Evolutionary conservation across 1,139 yeast genomes (phyloP).

Genomic region (Debaryomyces subglobosus): DNA sequence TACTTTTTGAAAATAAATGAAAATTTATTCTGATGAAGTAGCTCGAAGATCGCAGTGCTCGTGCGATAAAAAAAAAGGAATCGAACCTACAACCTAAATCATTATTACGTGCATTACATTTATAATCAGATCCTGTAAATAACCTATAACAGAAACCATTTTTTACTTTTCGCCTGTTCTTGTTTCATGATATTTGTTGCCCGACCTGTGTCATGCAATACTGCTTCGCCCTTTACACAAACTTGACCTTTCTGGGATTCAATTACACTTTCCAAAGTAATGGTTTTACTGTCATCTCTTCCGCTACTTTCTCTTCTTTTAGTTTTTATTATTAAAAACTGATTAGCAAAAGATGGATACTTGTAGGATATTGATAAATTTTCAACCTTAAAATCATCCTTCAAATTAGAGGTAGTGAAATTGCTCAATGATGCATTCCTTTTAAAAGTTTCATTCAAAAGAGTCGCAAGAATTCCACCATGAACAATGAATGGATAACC

Average conservation of each 20-base stretch:
- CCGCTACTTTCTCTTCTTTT: conserved; percentile 30
- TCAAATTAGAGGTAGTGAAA: conserved; percentile 33
- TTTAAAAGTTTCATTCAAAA: conserved; percentile 75
- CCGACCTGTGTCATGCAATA: conserved; percentile 44
- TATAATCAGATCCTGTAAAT: not conserved
- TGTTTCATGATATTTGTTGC: conserved; percentile 17
- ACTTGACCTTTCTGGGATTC: conserved; percentile 39
- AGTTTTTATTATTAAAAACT: conserved; percentile 70
- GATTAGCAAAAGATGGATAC: conserved; percentile 79
- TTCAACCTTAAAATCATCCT: conserved; percentile 50
- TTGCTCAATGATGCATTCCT: conserved; percentile 53
- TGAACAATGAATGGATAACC: conserved; percentile 90
- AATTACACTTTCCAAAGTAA: conserved; percentile 34
- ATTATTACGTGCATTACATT: not conserved
- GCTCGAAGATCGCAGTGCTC: not conserved
- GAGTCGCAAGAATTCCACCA: conserved; percentile 86
- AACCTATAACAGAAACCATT: conserved; percentile 1
- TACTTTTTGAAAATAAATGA: not conserved
- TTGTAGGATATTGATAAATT: conserved; percentile 60
- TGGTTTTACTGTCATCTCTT: conserved; percentile 27
- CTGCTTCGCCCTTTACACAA: conserved; percentile 42
- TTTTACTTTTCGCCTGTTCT: not conserved
- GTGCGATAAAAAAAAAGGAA: not conserved
- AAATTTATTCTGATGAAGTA: not conserved
- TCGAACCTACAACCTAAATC: not conserved